Evolutionary conservation across 2,329 filamentous ascomycete genomes (phyloP).

Genomic region (Sporothrix pseudoabietina): DNA sequence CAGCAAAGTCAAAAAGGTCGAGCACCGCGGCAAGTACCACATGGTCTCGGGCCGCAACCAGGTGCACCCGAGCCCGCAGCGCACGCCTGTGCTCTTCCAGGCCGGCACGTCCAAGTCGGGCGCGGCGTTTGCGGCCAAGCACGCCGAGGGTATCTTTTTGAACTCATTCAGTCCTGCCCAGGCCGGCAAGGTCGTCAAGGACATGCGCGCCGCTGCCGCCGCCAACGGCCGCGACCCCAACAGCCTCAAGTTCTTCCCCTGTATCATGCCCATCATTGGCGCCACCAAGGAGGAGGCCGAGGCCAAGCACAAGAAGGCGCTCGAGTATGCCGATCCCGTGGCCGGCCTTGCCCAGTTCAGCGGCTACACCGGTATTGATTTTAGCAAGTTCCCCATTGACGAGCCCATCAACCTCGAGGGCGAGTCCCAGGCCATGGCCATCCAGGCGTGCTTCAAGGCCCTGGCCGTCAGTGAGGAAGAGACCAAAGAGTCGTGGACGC

Average conservation of each 20-base stretch:
- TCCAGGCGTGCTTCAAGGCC: constrained; percentile 28
- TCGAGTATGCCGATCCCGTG: constrained; percentile 33
- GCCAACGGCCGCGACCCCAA: constrained; percentile 34
- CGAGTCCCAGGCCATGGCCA: constrained; percentile 19
- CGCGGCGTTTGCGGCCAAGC: constrained; percentile 35
- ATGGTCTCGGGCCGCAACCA: constrained; percentile 8
- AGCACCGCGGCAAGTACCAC: constrained; percentile 29
- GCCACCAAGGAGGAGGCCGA: constrained; percentile 35
- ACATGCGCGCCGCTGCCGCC: constrained; percentile 30
- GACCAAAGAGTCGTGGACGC: constrained; percentile 32
- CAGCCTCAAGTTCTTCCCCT: constrained; percentile 35
- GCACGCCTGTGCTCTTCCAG: constrained; percentile 37
- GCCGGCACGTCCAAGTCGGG: constrained; percentile 36
- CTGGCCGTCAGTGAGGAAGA: constrained; percentile 15
- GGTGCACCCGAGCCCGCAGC: constrained; percentile 30
- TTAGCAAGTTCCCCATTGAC: constrained; percentile 36
- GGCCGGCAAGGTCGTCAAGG: constrained; percentile 26
- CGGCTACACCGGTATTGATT: constrained; percentile 37
- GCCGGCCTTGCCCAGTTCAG: constrained; percentile 37
- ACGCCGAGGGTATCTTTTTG: constrained; percentile 37
- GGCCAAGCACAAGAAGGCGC: constrained; percentile 34
- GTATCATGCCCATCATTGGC: constrained; percentile 35
- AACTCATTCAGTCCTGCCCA: constrained; percentile 33
- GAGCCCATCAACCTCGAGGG: constrained; percentile 33
- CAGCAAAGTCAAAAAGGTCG: constrained; percentile 16